phyloP scores from a whole-genome alignment of 139 green algal species.

The Yamagishiella unicocca region DNA sequence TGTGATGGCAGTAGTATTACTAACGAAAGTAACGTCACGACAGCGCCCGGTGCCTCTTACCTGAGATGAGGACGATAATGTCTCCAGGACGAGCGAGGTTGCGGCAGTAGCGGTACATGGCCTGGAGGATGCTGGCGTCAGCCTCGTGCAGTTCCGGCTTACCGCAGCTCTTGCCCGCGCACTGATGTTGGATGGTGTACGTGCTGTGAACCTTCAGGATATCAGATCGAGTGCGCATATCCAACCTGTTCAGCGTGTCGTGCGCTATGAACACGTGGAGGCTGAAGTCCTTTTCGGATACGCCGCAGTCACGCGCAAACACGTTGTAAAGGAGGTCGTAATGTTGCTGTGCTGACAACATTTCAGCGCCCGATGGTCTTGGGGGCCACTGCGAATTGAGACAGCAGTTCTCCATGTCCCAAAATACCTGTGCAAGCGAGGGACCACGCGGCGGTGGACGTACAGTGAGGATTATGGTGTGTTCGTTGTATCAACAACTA shows the following conservation, averaged over 20 bases:
- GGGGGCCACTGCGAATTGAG: not conserved
- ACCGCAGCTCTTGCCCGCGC: not conserved
- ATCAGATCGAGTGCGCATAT: not conserved
- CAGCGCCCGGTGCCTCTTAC: too few species aligned
- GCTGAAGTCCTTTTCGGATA: not conserved
- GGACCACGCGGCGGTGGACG: too few species aligned
- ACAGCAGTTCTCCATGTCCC: conserved; percentile 6
- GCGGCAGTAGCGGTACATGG: not conserved
- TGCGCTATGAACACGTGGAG: not conserved
- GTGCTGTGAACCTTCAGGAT: not conserved
- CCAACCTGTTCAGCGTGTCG: not conserved
- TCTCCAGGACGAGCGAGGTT: not conserved
- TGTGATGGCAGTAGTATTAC: too few species aligned
- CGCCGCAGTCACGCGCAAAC: not conserved
- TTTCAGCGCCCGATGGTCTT: not conserved
- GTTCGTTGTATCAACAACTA: too few species aligned
- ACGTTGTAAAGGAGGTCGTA: not conserved
- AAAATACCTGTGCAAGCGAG: not conserved
- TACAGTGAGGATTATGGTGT: too few species aligned
- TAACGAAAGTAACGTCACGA: too few species aligned
- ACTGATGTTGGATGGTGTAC: not conserved
- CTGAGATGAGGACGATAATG: not conserved
- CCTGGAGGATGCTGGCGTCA: not conserved
- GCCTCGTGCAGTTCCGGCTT: not conserved
- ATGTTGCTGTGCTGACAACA: not conserved